Percentiles rank a stretch among this genome's conserved stretches.
Evolutionary conservation across 2,329 filamentous ascomycete species (phyloP).

Genomic region (Emmonsiellopsis sp.): DNA sequence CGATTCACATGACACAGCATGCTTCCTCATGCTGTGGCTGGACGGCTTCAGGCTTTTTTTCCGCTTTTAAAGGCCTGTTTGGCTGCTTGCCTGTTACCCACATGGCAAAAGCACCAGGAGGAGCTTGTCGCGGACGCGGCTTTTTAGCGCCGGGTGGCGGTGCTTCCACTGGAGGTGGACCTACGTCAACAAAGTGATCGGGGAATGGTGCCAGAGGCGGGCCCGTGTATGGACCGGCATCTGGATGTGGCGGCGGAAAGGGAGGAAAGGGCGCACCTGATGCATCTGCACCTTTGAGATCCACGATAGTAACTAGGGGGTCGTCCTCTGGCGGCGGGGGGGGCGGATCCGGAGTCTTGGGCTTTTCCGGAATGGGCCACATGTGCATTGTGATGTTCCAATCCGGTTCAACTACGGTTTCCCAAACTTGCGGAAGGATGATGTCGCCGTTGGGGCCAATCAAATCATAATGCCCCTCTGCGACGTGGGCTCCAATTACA

Average conservation of each 20-base stretch:
- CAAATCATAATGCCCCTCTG: conserved; percentile 70
- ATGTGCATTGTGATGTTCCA: conserved; percentile 62
- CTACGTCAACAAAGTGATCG: conserved; percentile 10
- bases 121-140: conserved; percentile 16
- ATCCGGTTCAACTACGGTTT: conserved; percentile 70
- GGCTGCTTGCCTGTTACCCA: conserved; percentile 32
- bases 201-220: conserved; percentile 7
- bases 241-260: conserved; percentile 11
- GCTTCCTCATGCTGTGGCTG: conserved; percentile 22
- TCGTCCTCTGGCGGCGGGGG: conserved; percentile 17
- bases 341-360: conserved; percentile 31
- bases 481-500: conserved; percentile 64
- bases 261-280: conserved; percentile 20
- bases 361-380: conserved; percentile 52
- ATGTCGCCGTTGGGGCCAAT: conserved; percentile 73
- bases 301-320: conserved; percentile 12
- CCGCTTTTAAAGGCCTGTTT: conserved; percentile 36
- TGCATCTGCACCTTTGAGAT: conserved; percentile 27
- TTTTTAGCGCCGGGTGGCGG: conserved; percentile 24
- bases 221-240: conserved; percentile 1
- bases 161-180: conserved; percentile 1
- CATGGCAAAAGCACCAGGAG: conserved; percentile 31
- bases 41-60: conserved; percentile 37
- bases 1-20: conserved; percentile 24
- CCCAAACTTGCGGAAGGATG: conserved; percentile 73